These are phyloP conservation scores for Boletus vinaceobasis DNA, from an alignment of 768 basidiomycete genomes.

Conservation along the genomic window DNA sequence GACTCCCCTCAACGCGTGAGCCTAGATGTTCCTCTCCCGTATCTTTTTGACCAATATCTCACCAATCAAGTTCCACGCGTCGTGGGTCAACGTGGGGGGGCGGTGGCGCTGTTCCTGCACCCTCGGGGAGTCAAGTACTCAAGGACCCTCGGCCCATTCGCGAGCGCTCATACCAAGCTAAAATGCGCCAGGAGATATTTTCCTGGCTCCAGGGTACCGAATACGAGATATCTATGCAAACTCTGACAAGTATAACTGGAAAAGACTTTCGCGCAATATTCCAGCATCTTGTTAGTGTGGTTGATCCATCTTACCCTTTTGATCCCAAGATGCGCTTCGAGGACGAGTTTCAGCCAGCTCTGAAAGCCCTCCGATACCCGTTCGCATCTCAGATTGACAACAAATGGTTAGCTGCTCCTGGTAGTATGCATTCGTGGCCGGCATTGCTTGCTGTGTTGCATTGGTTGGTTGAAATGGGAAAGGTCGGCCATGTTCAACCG, in stretches of 20 bases:
- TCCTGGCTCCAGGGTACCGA: conserved; percentile 64
- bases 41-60: conserved; percentile 6
- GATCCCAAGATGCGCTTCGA: conserved; percentile 59
- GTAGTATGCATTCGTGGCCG: conserved; percentile 92
- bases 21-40: not conserved
- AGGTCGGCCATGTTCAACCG: conserved; percentile 47
- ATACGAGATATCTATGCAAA: conserved; percentile 65
- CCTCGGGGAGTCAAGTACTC: conserved; percentile 50
- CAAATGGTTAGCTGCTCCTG: conserved; percentile 85
- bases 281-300: conserved; percentile 63
- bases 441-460: conserved; percentile 81
- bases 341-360: conserved; percentile 75
- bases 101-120: conserved; percentile 41
- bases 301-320: conserved; percentile 70
- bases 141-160: conserved; percentile 81
- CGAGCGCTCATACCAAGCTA: conserved; percentile 66
- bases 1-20: conserved; percentile 71
- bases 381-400: conserved; percentile 74
- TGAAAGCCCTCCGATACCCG: conserved; percentile 81
- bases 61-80: conserved; percentile 54
- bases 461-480: conserved; percentile 87
- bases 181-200: conserved; percentile 75
- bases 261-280: conserved; percentile 88
- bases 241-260: conserved; percentile 72
- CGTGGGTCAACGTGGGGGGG: conserved; percentile 75